Evolutionary conservation across 495 filamentous ascomycete species (phyloP).

Genomic region (Sphaerosporella brunnea): DNA sequence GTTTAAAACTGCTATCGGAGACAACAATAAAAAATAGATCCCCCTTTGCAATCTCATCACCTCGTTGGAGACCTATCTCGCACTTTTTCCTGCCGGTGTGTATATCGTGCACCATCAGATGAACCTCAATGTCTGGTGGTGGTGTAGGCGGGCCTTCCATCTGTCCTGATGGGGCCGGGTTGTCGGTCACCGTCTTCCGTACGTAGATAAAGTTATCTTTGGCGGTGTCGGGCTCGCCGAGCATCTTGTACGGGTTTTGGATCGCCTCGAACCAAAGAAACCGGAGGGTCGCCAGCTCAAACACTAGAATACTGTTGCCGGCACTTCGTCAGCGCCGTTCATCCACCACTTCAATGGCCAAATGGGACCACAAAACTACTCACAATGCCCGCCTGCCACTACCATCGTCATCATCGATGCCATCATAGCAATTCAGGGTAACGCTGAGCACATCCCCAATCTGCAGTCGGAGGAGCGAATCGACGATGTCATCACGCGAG

Average conservation of each 20-base stretch:
- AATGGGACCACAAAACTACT: constrained; percentile 1
- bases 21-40: constrained; percentile 20
- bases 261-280: constrained; percentile 17
- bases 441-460: constrained; percentile 15
- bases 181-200: constrained; percentile 10
- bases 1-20: constrained; percentile 14
- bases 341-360: constrained; percentile 1
- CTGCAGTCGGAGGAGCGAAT: constrained; percentile 14
- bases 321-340: background rate
- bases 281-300: constrained; percentile 6
- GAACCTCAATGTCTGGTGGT: background rate
- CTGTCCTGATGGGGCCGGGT: background rate
- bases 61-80: constrained; percentile 13
- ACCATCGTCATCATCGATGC: constrained; percentile 11
- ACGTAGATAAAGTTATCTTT: constrained; percentile 16
- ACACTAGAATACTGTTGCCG: constrained; percentile 13
- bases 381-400: constrained; percentile 16
- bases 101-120: constrained; percentile 15
- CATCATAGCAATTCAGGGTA: constrained; percentile 17
- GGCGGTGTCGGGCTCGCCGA: constrained; percentile 18
- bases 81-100: constrained; percentile 10
- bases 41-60: constrained; percentile 15
- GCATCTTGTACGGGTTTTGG: constrained; percentile 11
- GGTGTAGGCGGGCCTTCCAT: background rate
- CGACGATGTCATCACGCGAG: constrained; percentile 6